These are phyloP conservation scores for Pythium biforme DNA, from an alignment of 352 stramenopile species.

Conservation along the genomic window DNA sequence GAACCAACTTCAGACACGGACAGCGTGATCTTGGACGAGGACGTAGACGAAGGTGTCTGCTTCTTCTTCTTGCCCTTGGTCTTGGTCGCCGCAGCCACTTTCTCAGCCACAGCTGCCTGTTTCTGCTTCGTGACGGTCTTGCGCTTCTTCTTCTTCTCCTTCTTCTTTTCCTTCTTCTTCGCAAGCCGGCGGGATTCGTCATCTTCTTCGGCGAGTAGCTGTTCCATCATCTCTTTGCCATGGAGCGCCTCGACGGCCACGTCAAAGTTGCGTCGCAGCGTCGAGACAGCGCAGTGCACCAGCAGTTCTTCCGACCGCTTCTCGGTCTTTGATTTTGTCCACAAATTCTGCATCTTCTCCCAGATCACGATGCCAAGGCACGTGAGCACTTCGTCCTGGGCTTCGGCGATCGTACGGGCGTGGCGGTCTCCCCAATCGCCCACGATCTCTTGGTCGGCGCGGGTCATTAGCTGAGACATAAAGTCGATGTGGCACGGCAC, in stretches of 20 bases:
- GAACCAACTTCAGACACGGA: slow-evolving; percentile 26
- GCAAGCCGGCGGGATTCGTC: slow-evolving; percentile 70
- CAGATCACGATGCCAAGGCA: slow-evolving; percentile 87
- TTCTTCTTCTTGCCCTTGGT: slow-evolving; percentile 34
- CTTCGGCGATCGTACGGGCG: slow-evolving; percentile 80
- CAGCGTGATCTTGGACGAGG: slow-evolving; percentile 22
- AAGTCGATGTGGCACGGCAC: slow-evolving; percentile 86
- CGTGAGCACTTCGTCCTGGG: slow-evolving; percentile 85
- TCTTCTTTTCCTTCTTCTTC: slow-evolving; percentile 88
- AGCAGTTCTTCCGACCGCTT: slow-evolving; percentile 79
- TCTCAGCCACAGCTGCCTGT: slow-evolving; percentile 34
- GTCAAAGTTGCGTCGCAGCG: slow-evolving; percentile 81
- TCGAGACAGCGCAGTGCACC: slow-evolving; percentile 74
- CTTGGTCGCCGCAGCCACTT: slow-evolving; percentile 19
- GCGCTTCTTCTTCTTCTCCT: slow-evolving; percentile 90
- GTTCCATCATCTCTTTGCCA: slow-evolving; percentile 87
- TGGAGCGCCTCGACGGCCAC: slow-evolving; percentile 80
- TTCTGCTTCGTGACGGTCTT: slow-evolving; percentile 79
- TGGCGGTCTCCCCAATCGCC: slow-evolving; percentile 83
- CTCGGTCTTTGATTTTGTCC: slow-evolving; percentile 72
- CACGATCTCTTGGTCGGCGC: slow-evolving; percentile 80
- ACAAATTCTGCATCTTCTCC: slow-evolving; percentile 86
- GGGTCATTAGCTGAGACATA: slow-evolving; percentile 82
- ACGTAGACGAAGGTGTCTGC: slow-evolving; percentile 13
- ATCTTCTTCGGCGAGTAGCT: slow-evolving; percentile 80